These are phyloP conservation scores for Aureobasidium sp. DNA, from an alignment of 2,329 filamentous ascomycete species.

Conservation along the genomic window DNA sequence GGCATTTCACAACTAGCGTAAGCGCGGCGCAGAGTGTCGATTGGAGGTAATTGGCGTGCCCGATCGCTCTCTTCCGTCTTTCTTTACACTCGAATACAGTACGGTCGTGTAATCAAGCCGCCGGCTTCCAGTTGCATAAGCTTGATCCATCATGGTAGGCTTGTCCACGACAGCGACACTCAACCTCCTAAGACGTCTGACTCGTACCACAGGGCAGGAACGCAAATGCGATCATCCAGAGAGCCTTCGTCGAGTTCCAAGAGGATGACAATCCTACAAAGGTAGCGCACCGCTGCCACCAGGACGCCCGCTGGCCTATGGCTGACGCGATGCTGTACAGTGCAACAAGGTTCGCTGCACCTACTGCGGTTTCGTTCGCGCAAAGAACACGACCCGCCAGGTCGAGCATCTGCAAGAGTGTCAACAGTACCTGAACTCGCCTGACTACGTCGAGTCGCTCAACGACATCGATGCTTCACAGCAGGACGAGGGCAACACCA, in stretches of 20 bases:
- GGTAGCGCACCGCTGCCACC: conserved; percentile 15
- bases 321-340: conserved; percentile 22
- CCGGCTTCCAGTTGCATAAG: not conserved
- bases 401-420: conserved; percentile 44
- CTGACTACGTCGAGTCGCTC: conserved; percentile 25
- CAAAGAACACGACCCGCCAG: conserved; percentile 46
- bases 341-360: conserved; percentile 45
- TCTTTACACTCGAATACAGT: conserved; percentile 4
- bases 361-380: conserved; percentile 43
- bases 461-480: not conserved
- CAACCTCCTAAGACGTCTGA: not conserved
- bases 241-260: conserved; percentile 36
- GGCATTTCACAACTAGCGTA: not conserved
- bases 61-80: not conserved
- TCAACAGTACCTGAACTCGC: conserved; percentile 37
- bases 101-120: conserved; percentile 6
- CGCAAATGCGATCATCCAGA: conserved; percentile 37
- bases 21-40: not conserved
- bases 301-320: not conserved
- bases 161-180: not conserved
- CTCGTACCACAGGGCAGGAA: conserved; percentile 14
- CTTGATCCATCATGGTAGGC: conserved; percentile 9
- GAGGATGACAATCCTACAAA: conserved; percentile 37
- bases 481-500: not conserved
- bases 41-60: conserved; percentile 7